Evolutionary conservation across 2,329 filamentous ascomycete species (phyloP), one percentile per base, ranked within the genome.

Genomic region (Hypomyces rosellus): DNA sequence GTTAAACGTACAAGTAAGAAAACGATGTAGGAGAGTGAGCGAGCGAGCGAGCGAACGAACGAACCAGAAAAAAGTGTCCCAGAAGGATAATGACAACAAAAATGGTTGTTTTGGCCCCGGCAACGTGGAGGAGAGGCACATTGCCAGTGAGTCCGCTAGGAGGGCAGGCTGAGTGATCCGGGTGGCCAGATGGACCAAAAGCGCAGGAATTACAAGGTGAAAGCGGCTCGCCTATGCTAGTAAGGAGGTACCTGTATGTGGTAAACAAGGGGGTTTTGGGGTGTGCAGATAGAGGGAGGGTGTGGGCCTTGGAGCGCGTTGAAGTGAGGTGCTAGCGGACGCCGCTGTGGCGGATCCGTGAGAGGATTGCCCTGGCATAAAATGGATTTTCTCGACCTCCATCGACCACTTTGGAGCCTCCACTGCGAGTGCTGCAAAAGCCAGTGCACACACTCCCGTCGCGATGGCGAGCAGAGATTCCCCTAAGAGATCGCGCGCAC

Each of bases 331-430:
- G 20, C 39, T 51, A 48, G 50, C 50, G 50, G 45, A 44, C 50
- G 50, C 47, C 47, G 50, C 42, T 48, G 40, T 51, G 50, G 40
- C 47, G 47, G 47, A 43, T 49, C 37, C 34, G 6, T 16, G 45
- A 30, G 25, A 30, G 25, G 25, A 30, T 30, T 30, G 25, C 25
- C 25, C 25, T 30, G 25, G 25, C 25, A 30, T 30, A 30, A 30
- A 30, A 30, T 30, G 25, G 25, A 30, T 6, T 30, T 8, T 8
- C 25, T 7, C 25, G 25, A 30, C 25, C 25, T 30, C 25, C 6
- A 30, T 30, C 25, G 25, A 30, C 25, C 25, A 30, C 9, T 4
- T 8, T n/a, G 16, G 11, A n/a, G 9, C 36, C 36, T 38, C 36
- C 36, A n/a, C 36, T 38, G 14, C 36, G 16, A n/a, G 14, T 38